phyloP scores from a whole-genome alignment of 495 filamentous ascomycete genomes.

The Durotheca rogersii region DNA sequence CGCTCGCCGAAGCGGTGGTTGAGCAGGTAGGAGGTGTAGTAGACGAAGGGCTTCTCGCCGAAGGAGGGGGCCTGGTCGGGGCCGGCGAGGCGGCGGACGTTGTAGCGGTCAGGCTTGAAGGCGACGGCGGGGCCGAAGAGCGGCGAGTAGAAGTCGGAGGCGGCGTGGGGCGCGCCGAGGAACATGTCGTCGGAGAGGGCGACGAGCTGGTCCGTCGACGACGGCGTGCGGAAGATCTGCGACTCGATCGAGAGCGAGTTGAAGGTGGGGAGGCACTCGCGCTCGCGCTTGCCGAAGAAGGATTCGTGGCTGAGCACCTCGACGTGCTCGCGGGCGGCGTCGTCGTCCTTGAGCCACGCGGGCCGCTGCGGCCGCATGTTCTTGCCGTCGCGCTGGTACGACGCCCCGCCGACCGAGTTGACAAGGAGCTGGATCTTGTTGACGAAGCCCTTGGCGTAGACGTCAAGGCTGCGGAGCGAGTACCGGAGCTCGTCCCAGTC shows the following conservation, averaged over 20 bases:
- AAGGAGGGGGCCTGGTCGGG: constrained; percentile 41
- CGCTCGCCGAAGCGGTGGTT: constrained; percentile 46
- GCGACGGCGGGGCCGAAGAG: constrained; percentile 46
- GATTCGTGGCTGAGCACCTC: constrained; percentile 45
- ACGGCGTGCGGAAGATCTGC: constrained; percentile 41
- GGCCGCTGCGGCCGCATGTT: constrained; percentile 36
- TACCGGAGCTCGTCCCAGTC: constrained; percentile 49
- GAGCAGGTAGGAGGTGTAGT: constrained; percentile 48
- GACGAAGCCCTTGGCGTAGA: constrained; percentile 40
- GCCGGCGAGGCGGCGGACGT: constrained; percentile 36
- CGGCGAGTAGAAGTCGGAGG: constrained; percentile 47
- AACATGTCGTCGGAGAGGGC: constrained; percentile 50
- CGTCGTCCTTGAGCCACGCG: constrained; percentile 39
- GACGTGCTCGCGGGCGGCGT: constrained; percentile 32
- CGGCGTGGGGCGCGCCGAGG: constrained; percentile 42
- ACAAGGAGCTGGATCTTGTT: constrained; percentile 48
- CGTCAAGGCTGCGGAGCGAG: constrained; percentile 45
- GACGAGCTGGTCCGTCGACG: constrained; percentile 37
- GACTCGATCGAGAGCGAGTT: constrained; percentile 48
- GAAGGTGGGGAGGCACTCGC: constrained; percentile 44
- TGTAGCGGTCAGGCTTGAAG: constrained; percentile 45
- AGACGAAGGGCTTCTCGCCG: constrained; percentile 47
- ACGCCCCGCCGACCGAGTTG: constrained; percentile 35
- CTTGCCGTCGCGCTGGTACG: constrained; percentile 27
- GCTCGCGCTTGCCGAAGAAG: constrained; percentile 43